These are phyloP conservation scores for Phialophora macrospora DNA, from an alignment of 2,329 filamentous ascomycete species.

Conservation along the genomic window DNA sequence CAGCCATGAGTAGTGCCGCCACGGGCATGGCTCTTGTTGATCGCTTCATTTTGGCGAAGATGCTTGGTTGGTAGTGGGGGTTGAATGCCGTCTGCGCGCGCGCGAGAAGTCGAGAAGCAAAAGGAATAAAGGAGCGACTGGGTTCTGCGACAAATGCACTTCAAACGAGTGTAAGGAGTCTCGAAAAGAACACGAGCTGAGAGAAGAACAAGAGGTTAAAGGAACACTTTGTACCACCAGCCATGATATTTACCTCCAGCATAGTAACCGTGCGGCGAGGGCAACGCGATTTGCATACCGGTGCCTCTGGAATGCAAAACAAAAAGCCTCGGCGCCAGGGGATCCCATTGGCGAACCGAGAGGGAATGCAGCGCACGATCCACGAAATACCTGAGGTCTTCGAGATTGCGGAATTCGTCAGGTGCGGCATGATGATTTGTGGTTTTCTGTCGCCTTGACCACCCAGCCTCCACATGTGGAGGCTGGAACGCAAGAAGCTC, in stretches of 20 bases:
- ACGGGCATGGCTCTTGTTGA: constrained; percentile 26
- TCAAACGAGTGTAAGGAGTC: constrained; percentile 33
- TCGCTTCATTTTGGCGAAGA: constrained; percentile 27
- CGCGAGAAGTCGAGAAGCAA: constrained; percentile 15
- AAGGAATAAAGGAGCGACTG: constrained; percentile 33
- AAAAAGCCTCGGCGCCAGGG: constrained; percentile 24
- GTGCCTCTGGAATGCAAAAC: constrained; percentile 33
- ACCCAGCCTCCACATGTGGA: neutral
- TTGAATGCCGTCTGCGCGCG: constrained; percentile 11
- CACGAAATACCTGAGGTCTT: constrained; percentile 26
- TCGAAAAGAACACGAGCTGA: constrained; percentile 24
- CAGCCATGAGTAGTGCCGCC: constrained; percentile 33
- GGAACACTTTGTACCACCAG: constrained; percentile 22
- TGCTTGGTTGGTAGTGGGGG: neutral
- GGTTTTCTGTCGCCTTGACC: constrained; percentile 2
- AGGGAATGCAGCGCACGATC: constrained; percentile 25
- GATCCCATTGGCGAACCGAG: constrained; percentile 13
- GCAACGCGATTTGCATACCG: constrained; percentile 30
- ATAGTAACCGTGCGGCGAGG: constrained; percentile 23
- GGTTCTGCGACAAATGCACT: constrained; percentile 25
- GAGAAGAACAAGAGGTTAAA: constrained; percentile 21
- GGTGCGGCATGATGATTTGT: constrained; percentile 7
- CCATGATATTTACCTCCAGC: constrained; percentile 33
- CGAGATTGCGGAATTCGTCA: constrained; percentile 16
- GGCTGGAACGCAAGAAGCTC: constrained; percentile 16